Percentiles rank a stretch among this genome's conserved stretches.
Evolutionary conservation across 73 alveolate species (phyloP).

Genomic region (Durusdinium trenchii): DNA sequence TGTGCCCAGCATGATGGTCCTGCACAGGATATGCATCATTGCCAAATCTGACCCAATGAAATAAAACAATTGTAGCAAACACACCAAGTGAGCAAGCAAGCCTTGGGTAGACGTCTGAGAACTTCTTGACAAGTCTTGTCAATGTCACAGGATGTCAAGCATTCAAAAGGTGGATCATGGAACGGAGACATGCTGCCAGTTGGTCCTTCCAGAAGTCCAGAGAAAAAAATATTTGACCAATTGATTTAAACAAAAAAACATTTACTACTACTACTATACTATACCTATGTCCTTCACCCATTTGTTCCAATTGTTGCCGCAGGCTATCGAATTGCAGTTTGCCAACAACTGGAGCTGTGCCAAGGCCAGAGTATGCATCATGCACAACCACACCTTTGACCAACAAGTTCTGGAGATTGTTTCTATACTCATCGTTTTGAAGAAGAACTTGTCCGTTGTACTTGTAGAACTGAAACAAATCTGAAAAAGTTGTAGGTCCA

Average conservation of each 20-base stretch:
- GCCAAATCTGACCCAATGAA: neutral
- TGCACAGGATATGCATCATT: neutral
- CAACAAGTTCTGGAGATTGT: neutral
- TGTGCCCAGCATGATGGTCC: neutral
- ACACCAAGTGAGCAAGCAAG: too few species aligned
- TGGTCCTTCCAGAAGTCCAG: neutral
- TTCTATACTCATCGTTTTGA: neutral
- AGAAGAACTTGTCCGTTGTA: too few species aligned
- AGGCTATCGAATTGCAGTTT: neutral
- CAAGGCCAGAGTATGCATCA: neutral
- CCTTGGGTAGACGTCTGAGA: neutral
- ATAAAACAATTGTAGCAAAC: too few species aligned
- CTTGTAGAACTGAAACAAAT: too few species aligned
- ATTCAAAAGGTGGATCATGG: neutral
- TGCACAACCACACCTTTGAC: neutral
- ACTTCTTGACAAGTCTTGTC: neutral
- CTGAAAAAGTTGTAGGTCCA: too few species aligned
- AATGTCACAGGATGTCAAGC: neutral
- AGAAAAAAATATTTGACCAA: neutral
- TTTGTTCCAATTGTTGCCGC: neutral
- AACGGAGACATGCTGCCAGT: neutral
- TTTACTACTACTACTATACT: too few species aligned
- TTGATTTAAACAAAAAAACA: too few species aligned
- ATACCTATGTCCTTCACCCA: neutral
- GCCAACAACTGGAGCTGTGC: neutral